Percentiles rank a stretch among this genome's conserved stretches.
These are phyloP conservation scores for Trichothecium sympodiale DNA, from an alignment of 2,329 filamentous ascomycete species.

Conservation along the genomic window DNA sequence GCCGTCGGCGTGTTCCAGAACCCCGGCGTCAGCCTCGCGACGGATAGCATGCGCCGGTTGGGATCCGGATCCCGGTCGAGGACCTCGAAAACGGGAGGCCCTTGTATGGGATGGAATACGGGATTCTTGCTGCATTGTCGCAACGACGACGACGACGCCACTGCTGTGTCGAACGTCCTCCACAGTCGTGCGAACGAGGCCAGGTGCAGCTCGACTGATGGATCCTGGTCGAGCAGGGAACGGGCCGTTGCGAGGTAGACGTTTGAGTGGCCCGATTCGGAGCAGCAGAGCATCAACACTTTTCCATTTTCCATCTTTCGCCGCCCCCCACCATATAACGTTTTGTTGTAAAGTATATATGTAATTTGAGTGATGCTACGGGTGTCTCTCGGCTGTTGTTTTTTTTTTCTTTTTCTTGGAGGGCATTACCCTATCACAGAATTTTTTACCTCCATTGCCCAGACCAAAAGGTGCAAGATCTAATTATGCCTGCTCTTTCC, in stretches of 20 bases:
- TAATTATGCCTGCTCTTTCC: too few relatives aligned
- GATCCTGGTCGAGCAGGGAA: not conserved
- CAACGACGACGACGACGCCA: too few relatives aligned
- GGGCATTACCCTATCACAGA: too few relatives aligned
- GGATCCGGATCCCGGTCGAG: slow-evolving; percentile 1
- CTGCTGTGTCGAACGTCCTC: not conserved
- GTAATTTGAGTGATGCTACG: too few relatives aligned
- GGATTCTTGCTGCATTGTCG: not conserved
- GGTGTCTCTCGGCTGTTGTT: too few relatives aligned
- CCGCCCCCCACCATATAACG: too few relatives aligned
- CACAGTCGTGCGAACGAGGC: not conserved
- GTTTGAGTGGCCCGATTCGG: slow-evolving; percentile 1
- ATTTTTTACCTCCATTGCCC: too few relatives aligned
- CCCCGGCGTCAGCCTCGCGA: slow-evolving; percentile 1
- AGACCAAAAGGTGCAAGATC: too few relatives aligned
- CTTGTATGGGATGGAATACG: not conserved
- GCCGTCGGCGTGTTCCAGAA: slow-evolving; percentile 1
- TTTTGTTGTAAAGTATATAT: too few relatives aligned
- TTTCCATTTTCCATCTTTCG: too few relatives aligned
- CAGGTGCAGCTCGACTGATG: slow-evolving; percentile 1
- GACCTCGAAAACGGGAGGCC: slow-evolving; percentile 1
- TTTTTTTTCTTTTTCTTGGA: too few relatives aligned
- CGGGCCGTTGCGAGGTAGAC: not conserved
- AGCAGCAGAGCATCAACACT: slow-evolving; percentile 1
- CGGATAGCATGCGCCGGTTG: not conserved